Base-by-base conservation (phyloP, 805 yeast species). In the Ogataea angusta region DNA sequence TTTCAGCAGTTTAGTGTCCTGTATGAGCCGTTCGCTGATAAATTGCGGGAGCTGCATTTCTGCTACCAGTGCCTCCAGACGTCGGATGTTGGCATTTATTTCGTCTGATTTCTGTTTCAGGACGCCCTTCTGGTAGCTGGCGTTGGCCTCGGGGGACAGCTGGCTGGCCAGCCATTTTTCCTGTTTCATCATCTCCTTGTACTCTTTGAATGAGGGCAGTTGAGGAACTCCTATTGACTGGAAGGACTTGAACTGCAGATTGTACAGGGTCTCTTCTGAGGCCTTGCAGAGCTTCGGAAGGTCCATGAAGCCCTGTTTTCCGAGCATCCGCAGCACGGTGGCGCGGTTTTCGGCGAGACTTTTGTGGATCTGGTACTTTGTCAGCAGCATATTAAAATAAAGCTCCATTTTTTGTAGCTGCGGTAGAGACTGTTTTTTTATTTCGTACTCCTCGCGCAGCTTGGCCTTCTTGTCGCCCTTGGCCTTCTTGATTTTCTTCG, bases 201-300 rank as follows among this genome's bases (percentile, higher is more conserved):
- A 70, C 23, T 70, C 71, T 10, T 53, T 61, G 49, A 63, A 80
- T 0, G 68, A 56, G 3, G 91, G 89, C 30, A 77, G 53, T 21
- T 70, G 72, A 1, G 96, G 96, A 9, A 79, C 78, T 0, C 95
- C 95, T 15, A 89, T 82, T 0, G 88, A 75, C 16, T 82, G 75
- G 66, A 84, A 86, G 4, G 93, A 80, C 58, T 87, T 88, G 75
- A 87, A 72, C 49, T 95, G 75, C 33, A 88, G 64, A 8, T 71
- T 63, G 55, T 72, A 80, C 13, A 75, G 56, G 26, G 67, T 47
- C 33, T 64, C 64, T 45, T 58, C 63, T 2, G 61, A 42, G 9
- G 51, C 58, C 38, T 51, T 56, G 44, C 55, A 47, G 21, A 48
- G 40, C 32, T 56, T 57, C 2, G 69, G 67, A 7, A 57, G 47